Percentiles rank a stretch among this genome's conserved stretches.
Conservation (phyloP, 1,284 basidiomycete genomes). For the Cystobasidium slooffiae region DNA sequence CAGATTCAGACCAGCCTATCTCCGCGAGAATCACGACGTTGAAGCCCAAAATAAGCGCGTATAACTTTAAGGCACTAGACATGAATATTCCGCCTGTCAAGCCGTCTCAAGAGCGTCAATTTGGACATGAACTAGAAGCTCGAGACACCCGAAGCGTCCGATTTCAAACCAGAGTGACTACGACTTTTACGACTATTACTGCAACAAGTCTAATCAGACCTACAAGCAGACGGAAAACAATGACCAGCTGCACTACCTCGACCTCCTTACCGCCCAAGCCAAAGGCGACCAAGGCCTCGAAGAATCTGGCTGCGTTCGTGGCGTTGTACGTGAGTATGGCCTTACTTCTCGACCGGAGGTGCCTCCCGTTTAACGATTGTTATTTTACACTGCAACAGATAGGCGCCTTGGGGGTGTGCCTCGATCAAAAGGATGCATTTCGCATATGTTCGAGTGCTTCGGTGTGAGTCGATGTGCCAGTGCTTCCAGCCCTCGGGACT, state of each 20-base stretch:
- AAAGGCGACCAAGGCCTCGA: background rate
- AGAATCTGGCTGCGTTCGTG: background rate
- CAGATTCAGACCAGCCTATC: no score
- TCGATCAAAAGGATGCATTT: conserved; percentile 22
- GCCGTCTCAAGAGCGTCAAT: no score
- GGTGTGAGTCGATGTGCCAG: conserved; percentile 12
- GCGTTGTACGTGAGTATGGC: conserved; percentile 14
- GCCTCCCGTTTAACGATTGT: background rate
- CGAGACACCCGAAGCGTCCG: background rate
- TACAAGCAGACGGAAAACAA: background rate
- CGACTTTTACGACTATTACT: background rate
- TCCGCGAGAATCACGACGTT: no score
- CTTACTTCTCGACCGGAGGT: no score
- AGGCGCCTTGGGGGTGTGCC: conserved; percentile 33
- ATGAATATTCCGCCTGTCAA: no score
- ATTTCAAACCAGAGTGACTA: background rate
- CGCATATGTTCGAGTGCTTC: conserved; percentile 24
- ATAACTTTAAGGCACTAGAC: no score
- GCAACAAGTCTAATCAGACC: background rate
- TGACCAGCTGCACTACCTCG: background rate
- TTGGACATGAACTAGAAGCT: no score
- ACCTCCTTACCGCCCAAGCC: background rate
- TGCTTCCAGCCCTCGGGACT: background rate
- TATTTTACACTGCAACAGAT: conserved; percentile 4
- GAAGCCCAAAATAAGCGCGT: no score